A percentile compares a stretch with the other conserved stretches of the same genome.
Conservation (phyloP, 768 basidiomycete genomes). For the Suillus subluteus region DNA sequence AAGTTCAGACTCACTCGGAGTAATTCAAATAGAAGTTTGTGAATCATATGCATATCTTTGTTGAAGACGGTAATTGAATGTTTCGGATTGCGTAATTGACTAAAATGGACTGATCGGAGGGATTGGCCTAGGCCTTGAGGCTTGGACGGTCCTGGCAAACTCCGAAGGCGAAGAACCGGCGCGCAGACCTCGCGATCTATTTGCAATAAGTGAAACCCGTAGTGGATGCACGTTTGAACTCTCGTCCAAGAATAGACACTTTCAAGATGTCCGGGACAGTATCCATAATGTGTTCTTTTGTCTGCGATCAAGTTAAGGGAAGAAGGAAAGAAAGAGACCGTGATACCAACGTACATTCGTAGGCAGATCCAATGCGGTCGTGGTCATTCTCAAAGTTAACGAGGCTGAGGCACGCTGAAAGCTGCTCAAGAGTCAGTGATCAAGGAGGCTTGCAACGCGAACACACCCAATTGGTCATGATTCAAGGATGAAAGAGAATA, state of each 20-base stretch:
- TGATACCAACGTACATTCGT: background rate
- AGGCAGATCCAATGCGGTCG: background rate
- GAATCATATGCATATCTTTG: background rate
- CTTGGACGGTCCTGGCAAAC: background rate
- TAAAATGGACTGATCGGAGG: background rate
- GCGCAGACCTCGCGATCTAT: background rate
- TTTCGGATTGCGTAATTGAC: background rate
- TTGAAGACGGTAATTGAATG: background rate
- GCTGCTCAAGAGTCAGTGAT: background rate
- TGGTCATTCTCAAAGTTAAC: background rate
- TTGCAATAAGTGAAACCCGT: conserved; percentile 79
- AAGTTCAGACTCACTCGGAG: background rate
- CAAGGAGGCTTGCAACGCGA: background rate
- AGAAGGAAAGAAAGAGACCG: background rate
- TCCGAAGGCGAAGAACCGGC: background rate
- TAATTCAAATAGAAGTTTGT: background rate
- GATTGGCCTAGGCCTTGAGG: no score
- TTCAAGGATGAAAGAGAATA: background rate
- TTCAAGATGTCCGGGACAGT: conserved; percentile 63
- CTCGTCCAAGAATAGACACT: conserved; percentile 82
- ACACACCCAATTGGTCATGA: background rate
- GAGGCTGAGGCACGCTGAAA: background rate
- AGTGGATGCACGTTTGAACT: conserved; percentile 92
- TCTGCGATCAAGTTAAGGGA: background rate
- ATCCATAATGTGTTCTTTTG: conserved; percentile 1